These are phyloP conservation scores for Plantago lanceolata DNA, from an alignment of 305 asterid species.

Conservation along the genomic window DNA sequence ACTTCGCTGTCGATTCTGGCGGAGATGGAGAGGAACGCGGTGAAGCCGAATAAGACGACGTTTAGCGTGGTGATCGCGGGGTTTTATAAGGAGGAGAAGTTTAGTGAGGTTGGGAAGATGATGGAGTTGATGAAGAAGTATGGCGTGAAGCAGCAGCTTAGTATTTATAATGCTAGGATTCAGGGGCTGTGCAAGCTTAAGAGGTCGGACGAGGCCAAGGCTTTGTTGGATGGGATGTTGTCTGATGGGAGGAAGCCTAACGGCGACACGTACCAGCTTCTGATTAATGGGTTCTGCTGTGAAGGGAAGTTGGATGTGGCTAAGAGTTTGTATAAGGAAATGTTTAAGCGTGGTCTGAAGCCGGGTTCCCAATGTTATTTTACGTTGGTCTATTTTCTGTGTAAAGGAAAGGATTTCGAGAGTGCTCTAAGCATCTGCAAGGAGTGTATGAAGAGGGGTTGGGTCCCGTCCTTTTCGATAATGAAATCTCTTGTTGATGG, in stretches of 20 bases:
- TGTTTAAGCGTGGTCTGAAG: slow-evolving; percentile 39
- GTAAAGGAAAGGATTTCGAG: slow-evolving; percentile 55
- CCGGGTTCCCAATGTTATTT: slow-evolving; percentile 54
- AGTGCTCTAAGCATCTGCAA: slow-evolving; percentile 44
- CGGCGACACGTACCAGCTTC: slow-evolving; percentile 42
- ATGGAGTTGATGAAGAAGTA: slow-evolving; percentile 55
- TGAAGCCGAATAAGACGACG: slow-evolving; percentile 49
- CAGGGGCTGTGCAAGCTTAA: slow-evolving; percentile 67
- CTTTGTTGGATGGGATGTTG: slow-evolving; percentile 55
- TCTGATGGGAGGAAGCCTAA: slow-evolving; percentile 53
- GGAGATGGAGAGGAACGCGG: slow-evolving; percentile 62
- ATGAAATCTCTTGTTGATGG: slow-evolving; percentile 72
- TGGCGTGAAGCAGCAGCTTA: slow-evolving; percentile 35
- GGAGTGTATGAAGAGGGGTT: slow-evolving; percentile 49
- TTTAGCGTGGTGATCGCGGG: slow-evolving; percentile 56
- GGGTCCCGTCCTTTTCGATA: slow-evolving; percentile 62
- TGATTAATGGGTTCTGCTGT: slow-evolving; percentile 65
- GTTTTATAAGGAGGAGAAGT: slow-evolving; percentile 59
- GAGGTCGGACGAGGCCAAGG: slow-evolving; percentile 68
- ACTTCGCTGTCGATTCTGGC: slow-evolving; percentile 51
- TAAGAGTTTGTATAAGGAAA: slow-evolving; percentile 47
- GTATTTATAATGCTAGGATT: slow-evolving; percentile 58
- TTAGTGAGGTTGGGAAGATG: slow-evolving; percentile 58
- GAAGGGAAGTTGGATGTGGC: slow-evolving; percentile 61
- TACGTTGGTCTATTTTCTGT: slow-evolving; percentile 55